Conservation (phyloP, 345 rosid species). For the Cardamine chenopodiifolia region DNA sequence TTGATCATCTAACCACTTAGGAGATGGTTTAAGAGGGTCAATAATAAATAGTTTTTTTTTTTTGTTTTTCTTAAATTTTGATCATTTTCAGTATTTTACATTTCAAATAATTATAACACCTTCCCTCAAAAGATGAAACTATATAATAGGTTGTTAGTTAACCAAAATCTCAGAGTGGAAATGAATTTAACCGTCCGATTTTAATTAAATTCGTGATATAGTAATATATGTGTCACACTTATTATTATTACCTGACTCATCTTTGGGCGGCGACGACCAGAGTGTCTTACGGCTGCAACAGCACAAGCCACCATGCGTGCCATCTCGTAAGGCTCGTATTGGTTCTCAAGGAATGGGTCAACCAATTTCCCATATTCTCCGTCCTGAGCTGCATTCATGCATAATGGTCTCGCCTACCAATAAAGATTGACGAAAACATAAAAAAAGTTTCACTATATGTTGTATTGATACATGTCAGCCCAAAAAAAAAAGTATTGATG, state of each 20-base stretch:
- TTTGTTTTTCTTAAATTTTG: background rate
- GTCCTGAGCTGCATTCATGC: constrained; percentile 62
- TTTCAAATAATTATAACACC: background rate
- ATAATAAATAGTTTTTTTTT: too few relatives aligned
- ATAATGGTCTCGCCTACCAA: constrained; percentile 78
- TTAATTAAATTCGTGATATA: background rate
- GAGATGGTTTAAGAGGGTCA: background rate
- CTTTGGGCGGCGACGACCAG: constrained; percentile 82
- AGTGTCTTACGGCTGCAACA: constrained; percentile 85
- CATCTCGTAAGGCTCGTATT: constrained; percentile 72
- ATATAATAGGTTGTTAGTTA: background rate
- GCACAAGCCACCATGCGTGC: constrained; percentile 88
- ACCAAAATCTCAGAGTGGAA: background rate
- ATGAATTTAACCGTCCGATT: background rate
- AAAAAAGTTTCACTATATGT: background rate
- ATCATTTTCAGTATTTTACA: background rate
- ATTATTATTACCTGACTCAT: constrained; percentile 74
- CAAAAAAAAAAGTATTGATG: background rate
- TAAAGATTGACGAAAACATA: background rate
- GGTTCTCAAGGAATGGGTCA: constrained; percentile 62
- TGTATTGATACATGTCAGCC: too few relatives aligned
- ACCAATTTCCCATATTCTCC: constrained; percentile 63
- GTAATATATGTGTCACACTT: background rate
- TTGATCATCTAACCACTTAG: background rate
- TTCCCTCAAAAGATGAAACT: background rate